Conservation (phyloP, 306 rosid species). For the Sphenostylis stenocarpa region DNA sequence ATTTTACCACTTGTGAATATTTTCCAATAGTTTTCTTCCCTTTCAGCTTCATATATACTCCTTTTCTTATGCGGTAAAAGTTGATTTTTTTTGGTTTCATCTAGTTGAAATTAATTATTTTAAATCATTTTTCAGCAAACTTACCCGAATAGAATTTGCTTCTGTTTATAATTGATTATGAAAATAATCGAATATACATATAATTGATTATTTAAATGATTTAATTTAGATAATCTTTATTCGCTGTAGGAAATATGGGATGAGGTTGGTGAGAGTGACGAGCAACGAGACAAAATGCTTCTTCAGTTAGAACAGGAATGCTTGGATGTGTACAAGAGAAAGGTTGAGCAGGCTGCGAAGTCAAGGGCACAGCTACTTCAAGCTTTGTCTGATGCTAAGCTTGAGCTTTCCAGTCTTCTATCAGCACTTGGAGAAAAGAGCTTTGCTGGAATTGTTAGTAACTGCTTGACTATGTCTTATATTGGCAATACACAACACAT, state of each 20-base stretch:
- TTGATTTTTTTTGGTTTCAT: too few species aligned
- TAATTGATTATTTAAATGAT: neutral
- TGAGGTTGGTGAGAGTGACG: constrained; percentile 97
- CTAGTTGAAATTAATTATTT: too few species aligned
- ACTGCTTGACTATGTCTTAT: constrained; percentile 19
- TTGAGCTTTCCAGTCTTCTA: constrained; percentile 75
- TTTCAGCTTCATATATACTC: too few species aligned
- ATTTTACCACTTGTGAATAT: too few species aligned
- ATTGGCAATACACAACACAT: neutral
- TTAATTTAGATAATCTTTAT: neutral
- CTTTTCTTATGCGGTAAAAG: too few species aligned
- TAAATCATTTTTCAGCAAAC: too few species aligned
- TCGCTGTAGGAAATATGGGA: constrained; percentile 89
- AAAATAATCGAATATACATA: too few species aligned
- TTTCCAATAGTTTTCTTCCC: too few species aligned
- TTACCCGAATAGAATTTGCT: too few species aligned
- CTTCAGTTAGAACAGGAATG: constrained; percentile 98
- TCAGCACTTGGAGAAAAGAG: constrained; percentile 90
- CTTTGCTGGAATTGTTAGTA: constrained; percentile 50
- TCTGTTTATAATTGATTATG: too few species aligned
- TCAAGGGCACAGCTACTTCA: constrained; percentile 95
- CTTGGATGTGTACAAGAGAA: constrained; percentile 92
- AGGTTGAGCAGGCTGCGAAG: constrained; percentile 92
- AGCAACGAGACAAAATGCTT: constrained; percentile 92
- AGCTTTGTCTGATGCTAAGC: constrained; percentile 78